Percentiles rank a stretch among this genome's conserved stretches.
These are phyloP conservation scores for Aegilops speltoides DNA, from an alignment of 176 grass and related monocot species.

Conservation along the genomic window DNA sequence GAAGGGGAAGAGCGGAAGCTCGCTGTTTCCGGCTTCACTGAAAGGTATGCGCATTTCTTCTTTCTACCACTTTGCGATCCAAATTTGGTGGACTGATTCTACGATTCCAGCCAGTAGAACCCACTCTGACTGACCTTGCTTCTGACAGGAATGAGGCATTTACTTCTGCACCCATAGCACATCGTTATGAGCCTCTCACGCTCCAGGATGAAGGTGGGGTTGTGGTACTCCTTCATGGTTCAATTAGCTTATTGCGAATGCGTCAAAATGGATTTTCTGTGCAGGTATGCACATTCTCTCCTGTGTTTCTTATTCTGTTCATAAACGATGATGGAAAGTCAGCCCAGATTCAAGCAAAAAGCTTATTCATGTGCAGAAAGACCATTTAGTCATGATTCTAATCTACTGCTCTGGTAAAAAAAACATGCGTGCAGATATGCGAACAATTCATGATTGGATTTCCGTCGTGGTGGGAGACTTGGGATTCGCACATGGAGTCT, in stretches of 20 bases:
- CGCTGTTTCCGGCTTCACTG: not conserved
- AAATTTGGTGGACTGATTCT: not conserved
- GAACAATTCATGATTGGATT: conserved; percentile 27
- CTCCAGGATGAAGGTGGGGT: conserved; percentile 25
- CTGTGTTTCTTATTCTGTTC: not conserved
- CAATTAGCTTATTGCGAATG: not conserved
- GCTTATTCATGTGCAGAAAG: not conserved
- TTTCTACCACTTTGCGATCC: not conserved
- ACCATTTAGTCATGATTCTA: not conserved
- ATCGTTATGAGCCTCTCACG: not conserved
- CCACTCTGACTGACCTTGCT: too few relatives aligned
- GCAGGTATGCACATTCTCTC: conserved; percentile 11
- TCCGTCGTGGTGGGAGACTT: conserved; percentile 27
- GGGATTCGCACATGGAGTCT: conserved; percentile 1
- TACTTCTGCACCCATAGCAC: conserved; percentile 20
- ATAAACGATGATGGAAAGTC: not conserved
- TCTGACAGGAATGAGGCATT: conserved; percentile 26
- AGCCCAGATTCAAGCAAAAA: not conserved
- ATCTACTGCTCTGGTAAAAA: not conserved
- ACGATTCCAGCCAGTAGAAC: not conserved
- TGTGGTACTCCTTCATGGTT: not conserved
- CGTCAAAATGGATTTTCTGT: not conserved
- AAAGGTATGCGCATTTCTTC: conserved; percentile 19
- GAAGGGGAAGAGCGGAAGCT: conserved; percentile 28
- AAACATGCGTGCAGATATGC: conserved; percentile 29